These are phyloP conservation scores for Diaporthe citri DNA, from an alignment of 2,329 filamentous ascomycete species.

Conservation along the genomic window DNA sequence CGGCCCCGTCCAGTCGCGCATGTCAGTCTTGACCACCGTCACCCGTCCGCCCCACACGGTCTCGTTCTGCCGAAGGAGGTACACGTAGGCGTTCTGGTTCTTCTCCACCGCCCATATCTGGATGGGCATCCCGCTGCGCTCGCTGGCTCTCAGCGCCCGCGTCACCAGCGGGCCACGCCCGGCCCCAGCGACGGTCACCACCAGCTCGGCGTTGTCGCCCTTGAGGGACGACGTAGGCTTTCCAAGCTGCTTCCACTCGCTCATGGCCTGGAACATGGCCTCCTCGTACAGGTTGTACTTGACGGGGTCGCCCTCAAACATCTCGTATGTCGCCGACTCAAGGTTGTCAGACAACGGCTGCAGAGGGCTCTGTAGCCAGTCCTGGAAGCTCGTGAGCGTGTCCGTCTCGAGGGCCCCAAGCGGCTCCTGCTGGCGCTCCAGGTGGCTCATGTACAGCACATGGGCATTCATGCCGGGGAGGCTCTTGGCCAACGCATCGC, in stretches of 20 bases:
- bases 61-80: slow-evolving; percentile 88
- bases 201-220: slow-evolving; percentile 58
- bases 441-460: slow-evolving; percentile 84
- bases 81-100: slow-evolving; percentile 97
- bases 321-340: slow-evolving; percentile 97
- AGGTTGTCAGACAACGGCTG: slow-evolving; percentile 97
- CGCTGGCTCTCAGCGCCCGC: slow-evolving; percentile 84
- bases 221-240: slow-evolving; percentile 79
- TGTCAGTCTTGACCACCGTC: slow-evolving; percentile 93
- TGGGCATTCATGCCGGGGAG: slow-evolving; percentile 61
- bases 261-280: slow-evolving; percentile 83
- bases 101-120: slow-evolving; percentile 96
- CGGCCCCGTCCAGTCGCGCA: slow-evolving; percentile 95
- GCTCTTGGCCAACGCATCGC: slow-evolving; percentile 55
- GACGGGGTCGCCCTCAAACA: slow-evolving; percentile 97
- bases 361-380: slow-evolving; percentile 94
- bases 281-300: slow-evolving; percentile 97
- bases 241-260: slow-evolving; percentile 79
- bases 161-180: slow-evolving; percentile 94
- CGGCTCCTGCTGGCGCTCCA: slow-evolving; percentile 84
- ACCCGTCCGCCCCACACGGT: slow-evolving; percentile 84
- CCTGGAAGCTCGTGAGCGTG: slow-evolving; percentile 76
- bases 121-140: slow-evolving; percentile 80
- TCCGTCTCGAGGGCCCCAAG: slow-evolving; percentile 63
- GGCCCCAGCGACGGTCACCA: slow-evolving; percentile 93